Evolutionary conservation across 345 rosid genomes (phyloP).

Genomic region (Hibiscus mutabilis): DNA sequence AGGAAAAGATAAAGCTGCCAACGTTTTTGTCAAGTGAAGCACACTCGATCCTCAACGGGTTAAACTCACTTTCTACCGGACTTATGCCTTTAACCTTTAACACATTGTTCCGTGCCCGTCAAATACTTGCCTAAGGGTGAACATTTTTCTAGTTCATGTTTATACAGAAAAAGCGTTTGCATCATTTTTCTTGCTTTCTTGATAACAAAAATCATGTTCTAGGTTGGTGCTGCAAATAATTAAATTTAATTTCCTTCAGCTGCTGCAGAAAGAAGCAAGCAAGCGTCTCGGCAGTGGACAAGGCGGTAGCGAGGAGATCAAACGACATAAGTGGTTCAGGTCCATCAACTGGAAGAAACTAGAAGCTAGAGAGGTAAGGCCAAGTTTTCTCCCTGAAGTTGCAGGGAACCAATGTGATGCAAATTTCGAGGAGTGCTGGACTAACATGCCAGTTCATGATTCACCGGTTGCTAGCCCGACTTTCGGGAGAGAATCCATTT

Average conservation of each 20-base stretch:
- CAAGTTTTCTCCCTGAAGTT: constrained; percentile 46
- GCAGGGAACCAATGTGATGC: constrained; percentile 44
- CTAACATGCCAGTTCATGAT: constrained; percentile 38
- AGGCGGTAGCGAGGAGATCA: constrained; percentile 36
- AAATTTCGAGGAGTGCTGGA: constrained; percentile 46
- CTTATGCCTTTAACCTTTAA: neutral
- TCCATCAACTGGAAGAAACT: constrained; percentile 45
- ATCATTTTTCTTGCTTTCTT: no score
- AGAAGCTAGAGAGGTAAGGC: constrained; percentile 40
- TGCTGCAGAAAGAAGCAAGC: constrained; percentile 38
- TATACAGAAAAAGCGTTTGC: no score
- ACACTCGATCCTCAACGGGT: constrained; percentile 44
- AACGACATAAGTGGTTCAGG: constrained; percentile 47
- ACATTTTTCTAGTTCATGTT: no score
- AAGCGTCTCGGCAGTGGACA: constrained; percentile 42
- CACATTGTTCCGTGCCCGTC: no score
- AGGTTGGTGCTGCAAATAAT: neutral
- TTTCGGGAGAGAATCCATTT: constrained; percentile 34
- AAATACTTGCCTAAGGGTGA: neutral
- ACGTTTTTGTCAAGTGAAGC: constrained; percentile 42
- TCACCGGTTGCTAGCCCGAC: constrained; percentile 51
- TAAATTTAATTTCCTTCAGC: constrained; percentile 23
- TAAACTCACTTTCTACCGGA: constrained; percentile 9
- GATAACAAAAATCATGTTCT: neutral
- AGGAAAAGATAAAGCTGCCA: constrained; percentile 45